A percentile compares a stretch with the other conserved stretches of the same genome.
phyloP scores from a whole-genome alignment of 2,329 filamentous ascomycete species.

The Monosporascus sp. region DNA sequence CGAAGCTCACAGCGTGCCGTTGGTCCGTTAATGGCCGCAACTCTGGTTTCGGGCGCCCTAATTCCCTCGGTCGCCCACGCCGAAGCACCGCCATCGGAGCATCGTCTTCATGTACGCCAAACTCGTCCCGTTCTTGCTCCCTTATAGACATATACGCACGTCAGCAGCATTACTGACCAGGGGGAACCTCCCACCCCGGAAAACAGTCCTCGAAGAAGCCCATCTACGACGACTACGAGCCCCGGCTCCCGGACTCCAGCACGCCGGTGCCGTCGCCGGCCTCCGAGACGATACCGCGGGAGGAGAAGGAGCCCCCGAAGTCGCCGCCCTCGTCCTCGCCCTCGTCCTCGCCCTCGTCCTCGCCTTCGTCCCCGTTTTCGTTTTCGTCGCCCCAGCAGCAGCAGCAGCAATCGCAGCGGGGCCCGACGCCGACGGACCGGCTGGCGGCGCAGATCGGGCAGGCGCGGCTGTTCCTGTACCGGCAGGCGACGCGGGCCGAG shows the following conservation, averaged over 20 bases:
- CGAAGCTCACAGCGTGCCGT: conserved; percentile 38
- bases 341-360: conserved; percentile 13
- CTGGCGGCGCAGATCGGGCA: conserved; percentile 77
- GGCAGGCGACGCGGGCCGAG: conserved; percentile 69
- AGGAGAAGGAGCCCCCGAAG: conserved; percentile 11
- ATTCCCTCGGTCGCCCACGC: conserved; percentile 36
- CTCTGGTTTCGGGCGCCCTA: conserved; percentile 27
- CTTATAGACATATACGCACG: too few species aligned
- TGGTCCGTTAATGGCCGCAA: conserved; percentile 49
- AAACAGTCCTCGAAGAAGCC: conserved; percentile 52
- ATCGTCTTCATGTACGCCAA: conserved; percentile 19
- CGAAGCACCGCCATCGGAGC: conserved; percentile 35
- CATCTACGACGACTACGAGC: conserved; percentile 73
- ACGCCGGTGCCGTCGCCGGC: conserved; percentile 26
- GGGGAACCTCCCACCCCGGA: background rate
- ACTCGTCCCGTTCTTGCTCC: background rate
- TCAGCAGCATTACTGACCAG: background rate
- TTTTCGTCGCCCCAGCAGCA: conserved; percentile 20
- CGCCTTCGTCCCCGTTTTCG: conserved; percentile 7
- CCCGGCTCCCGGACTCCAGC: conserved; percentile 26
- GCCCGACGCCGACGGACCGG: conserved; percentile 80
- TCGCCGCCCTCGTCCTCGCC: conserved; percentile 17
- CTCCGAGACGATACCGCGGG: conserved; percentile 25
- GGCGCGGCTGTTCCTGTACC: conserved; percentile 75
- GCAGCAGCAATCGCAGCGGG: conserved; percentile 29